Percentiles rank a stretch among this genome's conserved stretches.
phyloP scores from a whole-genome alignment of 2,329 filamentous ascomycete genomes.

The Colletotrichum neosansevieriae region DNA sequence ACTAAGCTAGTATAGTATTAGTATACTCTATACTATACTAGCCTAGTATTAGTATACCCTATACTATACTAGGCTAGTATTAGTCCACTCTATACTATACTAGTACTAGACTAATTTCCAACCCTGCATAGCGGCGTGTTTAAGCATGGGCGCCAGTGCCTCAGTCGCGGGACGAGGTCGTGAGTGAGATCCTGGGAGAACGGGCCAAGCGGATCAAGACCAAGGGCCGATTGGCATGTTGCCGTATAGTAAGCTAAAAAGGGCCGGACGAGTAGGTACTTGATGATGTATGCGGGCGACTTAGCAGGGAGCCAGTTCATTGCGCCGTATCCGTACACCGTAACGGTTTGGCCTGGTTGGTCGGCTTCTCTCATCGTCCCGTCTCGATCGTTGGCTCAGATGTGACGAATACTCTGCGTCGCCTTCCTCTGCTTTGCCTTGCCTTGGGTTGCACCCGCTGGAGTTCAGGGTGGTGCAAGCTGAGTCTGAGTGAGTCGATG shows the following conservation, averaged over 20 bases:
- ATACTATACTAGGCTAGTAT: no score
- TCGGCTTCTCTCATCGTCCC: background rate
- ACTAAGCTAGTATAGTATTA: no score
- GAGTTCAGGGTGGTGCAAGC: conserved; percentile 19
- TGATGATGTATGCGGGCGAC: background rate
- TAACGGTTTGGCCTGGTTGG: background rate
- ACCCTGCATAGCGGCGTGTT: no score
- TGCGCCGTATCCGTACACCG: background rate
- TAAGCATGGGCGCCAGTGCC: no score
- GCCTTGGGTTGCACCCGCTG: conserved; percentile 21
- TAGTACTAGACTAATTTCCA: no score
- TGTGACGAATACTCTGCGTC: background rate
- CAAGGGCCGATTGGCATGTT: background rate
- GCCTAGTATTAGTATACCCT: no score
- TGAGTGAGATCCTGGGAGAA: no score
- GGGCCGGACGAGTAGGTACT: background rate
- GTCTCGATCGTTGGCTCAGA: conserved; percentile 1
- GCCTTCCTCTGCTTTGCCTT: background rate
- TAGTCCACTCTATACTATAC: no score
- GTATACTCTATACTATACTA: no score
- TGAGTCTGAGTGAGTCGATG: conserved; percentile 1
- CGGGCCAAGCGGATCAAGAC: no score
- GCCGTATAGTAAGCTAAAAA: background rate
- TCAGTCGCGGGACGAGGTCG: no score
- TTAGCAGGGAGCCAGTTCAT: background rate